Evolutionary conservation across 352 stramenopile genomes (phyloP).

Genomic region (Thalassiosira hispida): DNA sequence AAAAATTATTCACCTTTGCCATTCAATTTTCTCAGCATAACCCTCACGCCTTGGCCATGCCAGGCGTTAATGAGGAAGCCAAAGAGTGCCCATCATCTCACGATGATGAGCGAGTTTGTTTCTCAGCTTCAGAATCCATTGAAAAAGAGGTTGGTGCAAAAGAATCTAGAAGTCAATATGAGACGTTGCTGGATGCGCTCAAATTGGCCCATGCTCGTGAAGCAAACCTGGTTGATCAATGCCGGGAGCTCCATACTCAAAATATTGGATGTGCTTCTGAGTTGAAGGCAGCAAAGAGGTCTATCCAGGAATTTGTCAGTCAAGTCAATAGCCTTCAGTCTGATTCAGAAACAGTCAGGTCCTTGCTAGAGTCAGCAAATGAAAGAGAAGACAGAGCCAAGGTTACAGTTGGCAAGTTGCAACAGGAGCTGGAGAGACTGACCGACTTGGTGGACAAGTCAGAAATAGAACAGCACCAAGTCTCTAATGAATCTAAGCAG

Average conservation of each 20-base stretch:
- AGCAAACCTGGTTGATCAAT: slow-evolving; percentile 22
- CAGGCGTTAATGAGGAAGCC: slow-evolving; percentile 2
- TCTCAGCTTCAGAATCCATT: slow-evolving; percentile 24
- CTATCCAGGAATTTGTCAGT: slow-evolving; percentile 91
- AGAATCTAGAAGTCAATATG: slow-evolving; percentile 45
- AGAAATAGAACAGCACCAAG: slow-evolving; percentile 87
- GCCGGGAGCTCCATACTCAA: slow-evolving; percentile 28
- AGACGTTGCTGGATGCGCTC: slow-evolving; percentile 33
- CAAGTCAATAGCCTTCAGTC: slow-evolving; percentile 93
- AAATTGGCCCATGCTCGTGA: slow-evolving; percentile 34
- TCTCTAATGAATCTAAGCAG: slow-evolving; percentile 86
- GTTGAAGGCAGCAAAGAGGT: slow-evolving; percentile 61
- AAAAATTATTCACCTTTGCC: no score
- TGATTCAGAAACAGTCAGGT: slow-evolving; percentile 95
- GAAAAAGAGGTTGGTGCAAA: slow-evolving; percentile 43
- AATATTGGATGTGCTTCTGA: slow-evolving; percentile 12
- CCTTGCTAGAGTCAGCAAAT: slow-evolving; percentile 93
- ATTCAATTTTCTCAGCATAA: no score
- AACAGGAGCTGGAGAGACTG: slow-evolving; percentile 95
- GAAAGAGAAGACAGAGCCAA: slow-evolving; percentile 88
- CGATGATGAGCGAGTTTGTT: slow-evolving; percentile 4
- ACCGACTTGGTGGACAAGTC: slow-evolving; percentile 95
- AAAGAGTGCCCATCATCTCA: slow-evolving; percentile 17
- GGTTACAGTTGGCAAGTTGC: slow-evolving; percentile 93
- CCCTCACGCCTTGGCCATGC: no score